phyloP scores from a whole-genome alignment of 306 rosid species.

The Vigna trinervia region DNA sequence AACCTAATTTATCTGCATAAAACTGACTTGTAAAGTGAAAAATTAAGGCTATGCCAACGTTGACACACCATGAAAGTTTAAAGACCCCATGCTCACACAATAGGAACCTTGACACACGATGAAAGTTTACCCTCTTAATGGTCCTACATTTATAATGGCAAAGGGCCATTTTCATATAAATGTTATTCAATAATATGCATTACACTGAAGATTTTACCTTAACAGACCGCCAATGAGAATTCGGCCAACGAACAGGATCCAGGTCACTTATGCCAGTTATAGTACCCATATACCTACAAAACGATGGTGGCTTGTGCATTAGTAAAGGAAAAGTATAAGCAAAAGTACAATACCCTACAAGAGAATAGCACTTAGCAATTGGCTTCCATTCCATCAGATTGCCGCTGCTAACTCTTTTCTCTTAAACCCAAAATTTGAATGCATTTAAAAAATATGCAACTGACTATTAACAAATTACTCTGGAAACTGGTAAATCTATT shows the following conservation, averaged over 20 bases:
- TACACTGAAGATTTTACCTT: conserved; percentile 56
- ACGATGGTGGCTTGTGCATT: conserved; percentile 15
- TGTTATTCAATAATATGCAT: neutral
- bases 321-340: conserved; percentile 27
- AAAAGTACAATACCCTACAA: neutral
- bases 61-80: no score
- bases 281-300: conserved; percentile 89
- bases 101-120: no score
- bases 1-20: no score
- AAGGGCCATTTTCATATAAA: conserved; percentile 25
- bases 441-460: neutral
- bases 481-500: neutral
- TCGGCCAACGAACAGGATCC: conserved; percentile 88
- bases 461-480: neutral
- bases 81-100: no score
- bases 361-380: conserved; percentile 15
- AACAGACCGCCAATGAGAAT: conserved; percentile 90
- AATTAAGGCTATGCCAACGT: no score
- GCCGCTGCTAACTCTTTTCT: neutral
- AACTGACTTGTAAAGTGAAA: no score
- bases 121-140: neutral
- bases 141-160: conserved; percentile 9
- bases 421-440: conserved; percentile 13
- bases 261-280: conserved; percentile 85
- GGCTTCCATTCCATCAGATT: neutral